Evolutionary conservation across 2,329 filamentous ascomycete genomes (phyloP).

Genomic region (Trichoderma asperellum): DNA sequence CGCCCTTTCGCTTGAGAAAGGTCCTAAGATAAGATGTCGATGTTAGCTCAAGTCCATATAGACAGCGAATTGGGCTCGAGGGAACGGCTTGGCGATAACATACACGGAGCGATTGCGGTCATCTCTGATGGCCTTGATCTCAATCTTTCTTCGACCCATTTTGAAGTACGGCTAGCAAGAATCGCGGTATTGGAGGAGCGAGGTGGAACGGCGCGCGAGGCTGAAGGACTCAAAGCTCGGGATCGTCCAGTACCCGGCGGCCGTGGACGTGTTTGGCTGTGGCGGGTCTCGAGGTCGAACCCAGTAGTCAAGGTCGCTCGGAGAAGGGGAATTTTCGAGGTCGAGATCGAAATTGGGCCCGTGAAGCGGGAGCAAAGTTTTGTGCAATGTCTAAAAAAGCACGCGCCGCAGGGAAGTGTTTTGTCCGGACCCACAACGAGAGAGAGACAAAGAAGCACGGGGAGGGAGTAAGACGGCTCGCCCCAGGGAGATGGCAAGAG

Average conservation of each 20-base stretch:
- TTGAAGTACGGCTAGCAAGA: conserved; percentile 30
- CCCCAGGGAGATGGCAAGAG: neutral
- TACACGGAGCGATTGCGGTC: conserved; percentile 98
- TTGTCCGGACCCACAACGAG: conserved; percentile 29
- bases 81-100: conserved; percentile 44
- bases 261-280: conserved; percentile 1
- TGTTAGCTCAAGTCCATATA: conserved; percentile 32
- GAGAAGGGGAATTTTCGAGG: neutral
- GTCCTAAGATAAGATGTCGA: conserved; percentile 63
- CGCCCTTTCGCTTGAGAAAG: conserved; percentile 97
- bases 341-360: conserved; percentile 16
- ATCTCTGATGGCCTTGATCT: conserved; percentile 99
- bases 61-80: conserved; percentile 18
- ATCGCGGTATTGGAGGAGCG: conserved; percentile 32
- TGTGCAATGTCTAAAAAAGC: conserved; percentile 23
- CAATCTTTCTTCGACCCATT: conserved; percentile 99
- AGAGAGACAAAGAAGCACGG: conserved; percentile 1
- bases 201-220: conserved; percentile 18
- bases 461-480: conserved; percentile 6
- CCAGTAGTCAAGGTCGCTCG: neutral
- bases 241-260: neutral
- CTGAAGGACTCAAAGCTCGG: neutral
- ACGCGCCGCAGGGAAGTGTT: conserved; percentile 26
- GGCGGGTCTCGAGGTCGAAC: neutral
- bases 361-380: conserved; percentile 16